Conservation (phyloP, 2,329 filamentous ascomycete species). For the Pleomassaria siparia region DNA sequence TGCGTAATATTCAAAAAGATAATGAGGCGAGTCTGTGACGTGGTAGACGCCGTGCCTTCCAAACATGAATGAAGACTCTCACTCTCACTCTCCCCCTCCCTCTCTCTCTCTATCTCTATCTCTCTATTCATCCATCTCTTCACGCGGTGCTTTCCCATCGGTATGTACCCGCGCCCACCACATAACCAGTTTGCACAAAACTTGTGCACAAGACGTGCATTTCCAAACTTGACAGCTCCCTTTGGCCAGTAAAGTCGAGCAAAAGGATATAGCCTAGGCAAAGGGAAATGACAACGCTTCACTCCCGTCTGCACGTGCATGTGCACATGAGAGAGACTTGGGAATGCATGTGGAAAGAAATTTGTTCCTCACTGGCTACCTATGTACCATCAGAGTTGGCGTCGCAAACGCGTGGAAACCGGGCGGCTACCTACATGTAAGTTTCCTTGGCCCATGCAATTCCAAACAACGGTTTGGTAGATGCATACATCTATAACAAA, state of each 20-base stretch:
- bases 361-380: background rate
- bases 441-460: background rate
- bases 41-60: background rate
- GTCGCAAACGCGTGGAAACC: background rate
- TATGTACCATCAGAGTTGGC: background rate
- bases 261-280: background rate
- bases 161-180: no score
- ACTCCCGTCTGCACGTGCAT: background rate
- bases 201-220: background rate
- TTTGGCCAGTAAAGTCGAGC: background rate
- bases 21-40: background rate
- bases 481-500: background rate
- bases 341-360: background rate
- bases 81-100: no score
- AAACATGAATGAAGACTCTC: slow-evolving; percentile 1
- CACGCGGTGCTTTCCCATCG: no score
- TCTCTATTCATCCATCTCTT: no score
- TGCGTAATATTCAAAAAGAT: no score
- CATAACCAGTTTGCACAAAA: no score
- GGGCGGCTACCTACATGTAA: background rate
- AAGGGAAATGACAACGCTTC: background rate
- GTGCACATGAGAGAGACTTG: background rate
- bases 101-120: no score
- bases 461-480: background rate
- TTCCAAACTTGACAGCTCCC: background rate